Evolutionary conservation across 2,329 filamentous ascomycete species (phyloP).

Genomic region (Pseudomassariella vexata): DNA sequence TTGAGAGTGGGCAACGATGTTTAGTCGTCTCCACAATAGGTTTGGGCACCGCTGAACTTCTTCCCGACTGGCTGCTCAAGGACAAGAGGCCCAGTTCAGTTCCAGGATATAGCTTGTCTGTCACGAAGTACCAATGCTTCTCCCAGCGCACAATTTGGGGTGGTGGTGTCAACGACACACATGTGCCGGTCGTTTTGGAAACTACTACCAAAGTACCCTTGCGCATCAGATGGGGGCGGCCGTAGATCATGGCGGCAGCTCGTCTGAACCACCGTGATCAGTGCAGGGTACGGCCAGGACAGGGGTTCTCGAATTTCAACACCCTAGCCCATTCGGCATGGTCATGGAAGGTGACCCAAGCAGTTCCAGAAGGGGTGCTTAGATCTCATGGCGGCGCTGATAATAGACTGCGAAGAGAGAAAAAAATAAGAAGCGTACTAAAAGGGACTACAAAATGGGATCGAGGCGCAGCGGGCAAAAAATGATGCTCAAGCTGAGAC

Average conservation of each 20-base stretch:
- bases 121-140: slow-evolving; percentile 7
- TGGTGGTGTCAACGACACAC: no score
- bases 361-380: slow-evolving; percentile 6
- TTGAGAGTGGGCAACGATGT: slow-evolving; percentile 23
- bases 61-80: slow-evolving; percentile 16
- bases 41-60: slow-evolving; percentile 20
- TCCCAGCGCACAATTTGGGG: no score
- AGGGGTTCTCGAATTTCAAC: slow-evolving; percentile 12
- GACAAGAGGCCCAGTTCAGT: slow-evolving; percentile 18
- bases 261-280: slow-evolving; percentile 35
- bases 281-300: slow-evolving; percentile 25
- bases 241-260: slow-evolving; percentile 33
- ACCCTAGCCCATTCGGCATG: no score
- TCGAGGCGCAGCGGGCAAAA: slow-evolving; percentile 21
- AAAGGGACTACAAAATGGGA: slow-evolving; percentile 8
- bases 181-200: slow-evolving; percentile 21
- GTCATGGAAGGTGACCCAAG: not conserved
- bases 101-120: slow-evolving; percentile 15
- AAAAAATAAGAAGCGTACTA: no score
- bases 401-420: slow-evolving; percentile 5
- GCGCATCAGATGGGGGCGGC: slow-evolving; percentile 29
- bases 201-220: no score
- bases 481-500: slow-evolving; percentile 37
- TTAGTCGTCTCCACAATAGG: slow-evolving; percentile 27
- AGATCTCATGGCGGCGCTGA: no score